A percentile compares a stretch with the other conserved stretches of the same genome.
Conservation (phyloP, 1,284 basidiomycete species). For the Malassezia sp. region DNA sequence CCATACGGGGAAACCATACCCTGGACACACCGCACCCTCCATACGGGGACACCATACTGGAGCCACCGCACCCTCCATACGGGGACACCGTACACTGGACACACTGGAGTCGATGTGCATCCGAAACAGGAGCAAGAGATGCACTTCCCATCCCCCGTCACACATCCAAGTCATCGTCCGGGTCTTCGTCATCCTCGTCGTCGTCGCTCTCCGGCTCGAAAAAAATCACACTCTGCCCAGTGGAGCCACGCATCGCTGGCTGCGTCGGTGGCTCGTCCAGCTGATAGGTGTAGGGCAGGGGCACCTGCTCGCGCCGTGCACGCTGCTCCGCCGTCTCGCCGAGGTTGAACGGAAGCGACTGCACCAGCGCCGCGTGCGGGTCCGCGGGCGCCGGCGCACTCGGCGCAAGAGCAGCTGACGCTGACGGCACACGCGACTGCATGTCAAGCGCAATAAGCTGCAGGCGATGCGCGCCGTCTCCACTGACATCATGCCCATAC, state of each 20-base stretch:
- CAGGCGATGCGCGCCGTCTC: neutral
- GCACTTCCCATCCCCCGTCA: no score
- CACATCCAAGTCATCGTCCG: conserved; percentile 39
- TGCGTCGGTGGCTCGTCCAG: conserved; percentile 9
- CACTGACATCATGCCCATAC: conserved; percentile 1
- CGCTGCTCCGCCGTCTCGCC: conserved; percentile 26
- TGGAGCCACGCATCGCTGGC: conserved; percentile 19
- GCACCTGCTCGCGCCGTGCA: conserved; percentile 25
- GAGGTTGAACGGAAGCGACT: conserved; percentile 30
- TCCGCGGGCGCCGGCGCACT: neutral
- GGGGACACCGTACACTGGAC: no score
- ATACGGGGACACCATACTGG: no score
- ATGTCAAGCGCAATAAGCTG: conserved; percentile 4
- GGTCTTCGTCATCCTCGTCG: conserved; percentile 42
- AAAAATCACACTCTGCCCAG: conserved; percentile 34
- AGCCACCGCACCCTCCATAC: no score
- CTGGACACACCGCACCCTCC: no score
- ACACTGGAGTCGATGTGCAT: no score
- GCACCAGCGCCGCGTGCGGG: conserved; percentile 19
- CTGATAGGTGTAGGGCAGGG: conserved; percentile 32
- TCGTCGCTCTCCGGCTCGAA: conserved; percentile 40
- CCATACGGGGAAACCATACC: no score
- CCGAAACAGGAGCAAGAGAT: no score
- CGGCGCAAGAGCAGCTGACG: neutral
- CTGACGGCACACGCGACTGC: neutral